Conservation (phyloP, 1,139 yeast species). For the Geotrichum klebahnii region DNA sequence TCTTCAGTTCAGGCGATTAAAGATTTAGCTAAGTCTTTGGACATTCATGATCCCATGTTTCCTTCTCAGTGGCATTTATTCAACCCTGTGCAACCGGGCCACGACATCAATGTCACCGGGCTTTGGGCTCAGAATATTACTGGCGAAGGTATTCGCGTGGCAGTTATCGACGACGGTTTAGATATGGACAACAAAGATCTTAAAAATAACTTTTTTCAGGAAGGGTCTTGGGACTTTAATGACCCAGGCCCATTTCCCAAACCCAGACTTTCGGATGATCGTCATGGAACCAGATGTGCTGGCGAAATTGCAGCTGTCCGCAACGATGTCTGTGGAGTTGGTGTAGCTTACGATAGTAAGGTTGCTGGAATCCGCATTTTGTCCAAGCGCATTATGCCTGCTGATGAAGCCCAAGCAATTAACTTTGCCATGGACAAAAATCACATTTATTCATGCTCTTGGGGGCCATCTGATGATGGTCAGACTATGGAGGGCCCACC, state of each 20-base stretch:
- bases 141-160: constrained; percentile 74
- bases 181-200: constrained; percentile 77
- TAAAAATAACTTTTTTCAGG: constrained; percentile 58
- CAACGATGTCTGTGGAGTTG: constrained; percentile 87
- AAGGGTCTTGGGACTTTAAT: constrained; percentile 91
- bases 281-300: constrained; percentile 97
- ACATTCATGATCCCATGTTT: constrained; percentile 77
- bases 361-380: constrained; percentile 89
- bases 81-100: constrained; percentile 66
- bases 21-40: constrained; percentile 44
- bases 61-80: constrained; percentile 84
- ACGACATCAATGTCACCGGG: constrained; percentile 82
- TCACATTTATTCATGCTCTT: constrained; percentile 92
- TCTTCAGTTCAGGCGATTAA: constrained; percentile 27
- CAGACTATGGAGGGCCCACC: constrained; percentile 82
- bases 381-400: constrained; percentile 72
- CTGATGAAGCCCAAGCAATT: constrained; percentile 88
- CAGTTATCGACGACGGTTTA: constrained; percentile 91
- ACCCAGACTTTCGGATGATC: constrained; percentile 78
- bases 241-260: constrained; percentile 69
- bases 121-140: constrained; percentile 80
- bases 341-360: constrained; percentile 82
- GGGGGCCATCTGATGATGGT: constrained; percentile 99
- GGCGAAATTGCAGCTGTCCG: constrained; percentile 89
- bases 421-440: constrained; percentile 71